Base-by-base conservation (phyloP, 2,329 filamentous ascomycete genomes). In the Phyllosticta citrichinensis region DNA sequence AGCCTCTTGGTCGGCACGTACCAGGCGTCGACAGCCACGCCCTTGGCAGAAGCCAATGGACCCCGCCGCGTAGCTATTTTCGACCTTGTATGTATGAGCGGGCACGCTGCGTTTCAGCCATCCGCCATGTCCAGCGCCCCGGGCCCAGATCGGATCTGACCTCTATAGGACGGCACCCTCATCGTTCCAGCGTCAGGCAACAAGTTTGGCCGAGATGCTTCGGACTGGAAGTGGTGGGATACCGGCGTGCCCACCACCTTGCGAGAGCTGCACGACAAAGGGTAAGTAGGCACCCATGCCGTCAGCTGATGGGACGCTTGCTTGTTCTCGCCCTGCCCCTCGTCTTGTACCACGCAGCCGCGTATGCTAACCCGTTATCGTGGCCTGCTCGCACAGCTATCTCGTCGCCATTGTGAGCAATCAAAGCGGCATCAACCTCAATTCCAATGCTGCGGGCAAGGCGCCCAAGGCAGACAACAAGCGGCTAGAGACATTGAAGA, bases 191-290 rank as follows among this genome's bases (percentile, higher is more conserved):
- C 84, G 3, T 96, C 91, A 0, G 91, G 91, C 8, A 94, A 90
- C 74, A 87, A 83, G 57, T 93, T 93, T 68, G 81, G 84, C 2
- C 81, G 81, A 57, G 83, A 85, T 65, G 83, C 86, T 0, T 78
- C 79, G 3, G 93, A 97, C 71, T 99, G 94, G 94, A 91, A 89
- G 72, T 99, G 94, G 94, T 97, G 91, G 91, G 78, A 95, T 71
- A 67, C 75, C 14, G 80, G 76, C 19, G 88, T 97, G 0, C 90
- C 91, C 0, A 74, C 73, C 0, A 83, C 77, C 58, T 73, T 99
- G 19, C 83, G 81, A 65, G 77, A 85, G 62, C 78, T 97, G 1
- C 82, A 90, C 68, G 77, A 83, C 11, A 83, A 94, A 66, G 90
- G 86, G 82, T 89, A 75, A 50, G 66, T 64, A 64, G 60, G 58